Conservation (phyloP, 805 yeast species). For the Cyberlindnera suaveolens region DNA sequence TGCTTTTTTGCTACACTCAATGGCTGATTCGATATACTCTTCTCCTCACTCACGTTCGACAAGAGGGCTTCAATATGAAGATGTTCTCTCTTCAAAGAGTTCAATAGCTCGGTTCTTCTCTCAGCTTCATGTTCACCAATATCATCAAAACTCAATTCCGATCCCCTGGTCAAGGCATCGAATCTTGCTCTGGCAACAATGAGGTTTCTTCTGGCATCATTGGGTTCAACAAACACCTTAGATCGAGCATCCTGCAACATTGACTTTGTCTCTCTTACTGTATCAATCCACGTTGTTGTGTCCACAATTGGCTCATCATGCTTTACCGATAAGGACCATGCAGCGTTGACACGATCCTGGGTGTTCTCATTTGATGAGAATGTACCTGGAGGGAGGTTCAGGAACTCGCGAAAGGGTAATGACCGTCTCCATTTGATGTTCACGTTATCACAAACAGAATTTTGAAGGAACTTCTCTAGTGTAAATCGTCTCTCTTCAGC, state of each 20-base stretch:
- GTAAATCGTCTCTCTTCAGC: slow-evolving; percentile 47
- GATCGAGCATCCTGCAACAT: slow-evolving; percentile 35
- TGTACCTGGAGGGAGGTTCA: slow-evolving; percentile 31
- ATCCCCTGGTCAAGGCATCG: slow-evolving; percentile 30
- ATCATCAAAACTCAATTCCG: slow-evolving; percentile 17
- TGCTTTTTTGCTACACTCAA: slow-evolving; percentile 9
- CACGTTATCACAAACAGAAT: slow-evolving; percentile 46
- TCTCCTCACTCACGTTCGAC: slow-evolving; percentile 4
- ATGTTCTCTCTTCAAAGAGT: slow-evolving; percentile 34
- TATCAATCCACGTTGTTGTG: slow-evolving; percentile 36
- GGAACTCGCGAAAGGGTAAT: slow-evolving; percentile 35
- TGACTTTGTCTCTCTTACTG: slow-evolving; percentile 33
- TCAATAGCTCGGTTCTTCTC: slow-evolving; percentile 37
- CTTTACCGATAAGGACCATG: slow-evolving; percentile 17
- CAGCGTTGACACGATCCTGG: slow-evolving; percentile 18
- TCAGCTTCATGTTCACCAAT: slow-evolving; percentile 40
- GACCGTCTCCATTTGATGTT: slow-evolving; percentile 41
- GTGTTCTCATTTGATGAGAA: slow-evolving; percentile 12
- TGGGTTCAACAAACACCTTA: slow-evolving; percentile 26
- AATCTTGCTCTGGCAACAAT: slow-evolving; percentile 28
- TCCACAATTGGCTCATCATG: slow-evolving; percentile 23
- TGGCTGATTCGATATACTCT: slow-evolving; percentile 7
- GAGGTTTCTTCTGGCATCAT: slow-evolving; percentile 30
- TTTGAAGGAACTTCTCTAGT: slow-evolving; percentile 47
- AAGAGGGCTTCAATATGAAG: slow-evolving; percentile 31